phyloP scores from a whole-genome alignment of 768 basidiomycete genomes.

The Pleurotus djamor region DNA sequence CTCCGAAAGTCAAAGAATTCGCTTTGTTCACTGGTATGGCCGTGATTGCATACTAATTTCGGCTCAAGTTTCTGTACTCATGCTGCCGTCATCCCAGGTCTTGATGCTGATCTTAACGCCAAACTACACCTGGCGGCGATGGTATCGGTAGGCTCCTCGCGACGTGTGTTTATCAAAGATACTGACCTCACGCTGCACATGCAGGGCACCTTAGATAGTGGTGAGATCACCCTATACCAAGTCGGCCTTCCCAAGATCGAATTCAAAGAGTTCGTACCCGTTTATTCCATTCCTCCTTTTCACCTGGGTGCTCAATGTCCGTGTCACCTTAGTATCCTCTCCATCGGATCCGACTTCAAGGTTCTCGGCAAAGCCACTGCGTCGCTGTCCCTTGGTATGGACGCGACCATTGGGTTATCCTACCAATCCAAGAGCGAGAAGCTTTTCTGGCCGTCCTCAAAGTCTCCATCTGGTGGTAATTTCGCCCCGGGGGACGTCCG shows the following conservation, averaged over 20 bases:
- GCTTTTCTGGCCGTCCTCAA: constrained; percentile 32
- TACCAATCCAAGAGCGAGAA: constrained; percentile 27
- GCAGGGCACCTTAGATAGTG: constrained; percentile 25
- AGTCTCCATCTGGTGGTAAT: constrained; percentile 16
- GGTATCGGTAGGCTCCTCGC: constrained; percentile 17
- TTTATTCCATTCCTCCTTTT: not conserved
- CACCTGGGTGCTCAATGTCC: not conserved
- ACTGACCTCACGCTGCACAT: not conserved
- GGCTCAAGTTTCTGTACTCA: not conserved
- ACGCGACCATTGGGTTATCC: constrained; percentile 25
- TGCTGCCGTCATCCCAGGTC: not conserved
- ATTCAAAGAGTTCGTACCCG: constrained; percentile 25
- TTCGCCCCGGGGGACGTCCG: constrained; percentile 25
- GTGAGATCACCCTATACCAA: constrained; percentile 22
- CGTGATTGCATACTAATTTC: not conserved
- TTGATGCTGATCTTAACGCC: constrained; percentile 24
- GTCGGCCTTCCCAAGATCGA: constrained; percentile 26
- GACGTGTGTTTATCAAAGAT: too few relatives aligned
- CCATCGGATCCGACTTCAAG: constrained; percentile 36
- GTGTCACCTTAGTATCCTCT: constrained; percentile 25
- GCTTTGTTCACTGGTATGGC: constrained; percentile 16
- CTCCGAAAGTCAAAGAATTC: constrained; percentile 24
- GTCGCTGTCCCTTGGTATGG: constrained; percentile 25
- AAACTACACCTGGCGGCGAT: constrained; percentile 21
- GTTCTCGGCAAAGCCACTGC: constrained; percentile 23